Percentiles rank a stretch among this genome's conserved stretches.
Conservation (phyloP, 345 rosid species). For the Sonneratia caseolaris region DNA sequence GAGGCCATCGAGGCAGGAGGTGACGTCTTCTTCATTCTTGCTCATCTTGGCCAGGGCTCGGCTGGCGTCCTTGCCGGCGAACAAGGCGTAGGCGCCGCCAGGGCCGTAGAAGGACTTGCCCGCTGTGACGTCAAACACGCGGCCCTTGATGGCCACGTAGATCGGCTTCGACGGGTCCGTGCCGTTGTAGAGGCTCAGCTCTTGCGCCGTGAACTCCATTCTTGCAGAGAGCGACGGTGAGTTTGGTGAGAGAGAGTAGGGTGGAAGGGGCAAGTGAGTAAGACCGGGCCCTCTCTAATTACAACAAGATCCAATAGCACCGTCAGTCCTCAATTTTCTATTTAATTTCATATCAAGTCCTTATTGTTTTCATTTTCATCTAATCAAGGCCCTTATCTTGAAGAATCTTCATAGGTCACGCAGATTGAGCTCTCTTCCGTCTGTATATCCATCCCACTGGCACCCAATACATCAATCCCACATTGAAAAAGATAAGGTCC, state of each 20-base stretch:
- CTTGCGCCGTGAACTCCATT: conserved; percentile 67
- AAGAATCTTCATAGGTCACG: no score
- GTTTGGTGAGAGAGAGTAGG: neutral
- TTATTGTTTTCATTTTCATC: neutral
- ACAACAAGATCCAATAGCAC: neutral
- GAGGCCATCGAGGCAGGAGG: conserved; percentile 54
- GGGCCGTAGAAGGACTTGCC: conserved; percentile 73
- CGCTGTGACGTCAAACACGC: conserved; percentile 64
- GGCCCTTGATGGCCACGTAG: conserved; percentile 76
- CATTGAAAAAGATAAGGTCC: no score
- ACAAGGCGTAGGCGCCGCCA: conserved; percentile 59
- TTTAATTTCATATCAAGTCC: neutral
- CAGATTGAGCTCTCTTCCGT: no score
- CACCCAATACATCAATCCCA: no score
- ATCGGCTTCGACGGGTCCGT: conserved; percentile 64
- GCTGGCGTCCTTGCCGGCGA: conserved; percentile 83
- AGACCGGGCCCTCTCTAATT: no score
- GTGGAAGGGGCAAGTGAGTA: neutral
- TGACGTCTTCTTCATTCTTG: conserved; percentile 71
- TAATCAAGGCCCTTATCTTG: neutral
- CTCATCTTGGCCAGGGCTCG: conserved; percentile 90
- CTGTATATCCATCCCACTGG: no score
- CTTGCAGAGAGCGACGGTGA: neutral
- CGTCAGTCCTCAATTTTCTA: neutral
- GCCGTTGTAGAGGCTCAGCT: conserved; percentile 63